Percentiles rank a stretch among this genome's conserved stretches.
Conservation (phyloP, 192 early-diverging fungal genomes). For the Cladochytrium replicatum region DNA sequence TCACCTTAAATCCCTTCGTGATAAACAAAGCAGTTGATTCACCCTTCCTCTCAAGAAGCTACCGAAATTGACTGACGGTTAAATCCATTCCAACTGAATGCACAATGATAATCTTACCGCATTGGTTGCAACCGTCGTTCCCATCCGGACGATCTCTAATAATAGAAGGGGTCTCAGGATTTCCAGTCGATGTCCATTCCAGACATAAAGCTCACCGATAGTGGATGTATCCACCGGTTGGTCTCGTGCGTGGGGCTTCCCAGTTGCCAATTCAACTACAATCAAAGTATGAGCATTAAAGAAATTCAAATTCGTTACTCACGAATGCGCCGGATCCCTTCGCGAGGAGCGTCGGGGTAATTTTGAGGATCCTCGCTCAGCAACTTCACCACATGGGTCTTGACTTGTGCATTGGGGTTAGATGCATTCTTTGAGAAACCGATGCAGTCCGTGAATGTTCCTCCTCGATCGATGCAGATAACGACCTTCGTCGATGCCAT, state of each 20-base stretch:
- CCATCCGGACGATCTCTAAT: slow-evolving; percentile 84
- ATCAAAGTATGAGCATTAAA: not conserved
- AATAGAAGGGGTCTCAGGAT: too few relatives aligned
- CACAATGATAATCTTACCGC: slow-evolving; percentile 34
- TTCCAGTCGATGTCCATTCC: not conserved
- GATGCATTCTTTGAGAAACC: slow-evolving; percentile 41
- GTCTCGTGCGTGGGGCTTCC: slow-evolving; percentile 53
- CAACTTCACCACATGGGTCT: slow-evolving; percentile 73
- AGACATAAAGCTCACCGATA: slow-evolving; percentile 37
- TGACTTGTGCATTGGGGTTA: not conserved
- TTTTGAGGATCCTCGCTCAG: slow-evolving; percentile 84
- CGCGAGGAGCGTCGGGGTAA: slow-evolving; percentile 87
- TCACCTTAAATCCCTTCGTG: slow-evolving; percentile 75
- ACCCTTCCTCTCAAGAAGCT: slow-evolving; percentile 57
- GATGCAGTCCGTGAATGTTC: slow-evolving; percentile 95
- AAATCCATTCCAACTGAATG: too few relatives aligned
- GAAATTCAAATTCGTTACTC: slow-evolving; percentile 4
- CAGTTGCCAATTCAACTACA: slow-evolving; percentile 60
- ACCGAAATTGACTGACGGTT: not conserved
- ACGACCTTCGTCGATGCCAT: slow-evolving; percentile 8
- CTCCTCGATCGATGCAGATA: slow-evolving; percentile 86
- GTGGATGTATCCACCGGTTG: slow-evolving; percentile 59
- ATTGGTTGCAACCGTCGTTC: slow-evolving; percentile 96
- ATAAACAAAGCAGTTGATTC: slow-evolving; percentile 81
- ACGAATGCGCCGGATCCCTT: slow-evolving; percentile 78